phyloP scores from a whole-genome alignment of 345 rosid species.

The Moricandia moricandioides region DNA sequence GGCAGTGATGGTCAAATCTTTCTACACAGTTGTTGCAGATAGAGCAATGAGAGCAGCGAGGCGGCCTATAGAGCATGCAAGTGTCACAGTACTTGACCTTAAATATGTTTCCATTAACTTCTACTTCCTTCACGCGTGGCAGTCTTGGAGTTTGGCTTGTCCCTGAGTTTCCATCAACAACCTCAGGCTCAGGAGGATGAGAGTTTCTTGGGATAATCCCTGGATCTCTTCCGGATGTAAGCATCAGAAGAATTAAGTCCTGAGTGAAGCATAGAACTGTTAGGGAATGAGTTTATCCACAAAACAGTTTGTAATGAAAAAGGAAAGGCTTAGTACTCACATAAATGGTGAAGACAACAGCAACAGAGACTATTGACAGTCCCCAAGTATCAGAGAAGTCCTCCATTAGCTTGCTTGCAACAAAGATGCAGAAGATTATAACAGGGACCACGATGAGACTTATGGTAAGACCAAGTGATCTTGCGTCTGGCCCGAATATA shows the following conservation, averaged over 20 bases:
- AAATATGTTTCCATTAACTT: constrained; percentile 58
- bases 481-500: constrained; percentile 78
- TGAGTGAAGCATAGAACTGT: constrained; percentile 32
- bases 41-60: constrained; percentile 95
- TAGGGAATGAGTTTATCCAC: neutral
- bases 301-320: neutral
- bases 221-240: constrained; percentile 92
- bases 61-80: constrained; percentile 90
- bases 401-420: constrained; percentile 46
- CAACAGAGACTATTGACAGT: constrained; percentile 44
- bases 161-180: constrained; percentile 50
- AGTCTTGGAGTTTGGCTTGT: constrained; percentile 42
- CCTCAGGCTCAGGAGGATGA: constrained; percentile 74
- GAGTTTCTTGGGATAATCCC: constrained; percentile 84
- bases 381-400: constrained; percentile 52
- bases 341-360: constrained; percentile 37
- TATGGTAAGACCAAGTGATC: constrained; percentile 70
- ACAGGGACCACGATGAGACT: constrained; percentile 65
- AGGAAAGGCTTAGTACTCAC: neutral
- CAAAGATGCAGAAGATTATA: constrained; percentile 63
- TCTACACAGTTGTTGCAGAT: constrained; percentile 93
- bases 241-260: constrained; percentile 71
- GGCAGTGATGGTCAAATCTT: constrained; percentile 95
- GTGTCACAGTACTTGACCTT: constrained; percentile 88
- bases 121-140: constrained; percentile 71